phyloP scores from a whole-genome alignment of 495 filamentous ascomycete genomes.

The Daldinia concentrica region DNA sequence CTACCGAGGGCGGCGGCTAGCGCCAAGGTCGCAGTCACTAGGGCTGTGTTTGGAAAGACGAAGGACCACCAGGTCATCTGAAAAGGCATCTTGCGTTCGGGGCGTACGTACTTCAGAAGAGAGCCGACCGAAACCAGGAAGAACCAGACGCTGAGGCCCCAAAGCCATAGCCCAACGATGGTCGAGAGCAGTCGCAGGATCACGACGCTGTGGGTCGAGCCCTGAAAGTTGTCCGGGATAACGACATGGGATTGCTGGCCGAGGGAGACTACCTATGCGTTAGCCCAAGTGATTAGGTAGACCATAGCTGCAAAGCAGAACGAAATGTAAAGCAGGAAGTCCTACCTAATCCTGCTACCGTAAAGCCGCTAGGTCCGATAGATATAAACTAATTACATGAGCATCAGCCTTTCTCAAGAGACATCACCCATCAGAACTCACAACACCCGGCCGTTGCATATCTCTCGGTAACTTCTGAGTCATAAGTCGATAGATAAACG shows the following conservation, averaged over 20 bases:
- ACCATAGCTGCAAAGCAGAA: not conserved
- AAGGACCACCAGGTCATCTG: slow-evolving; percentile 92
- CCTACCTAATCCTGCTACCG: slow-evolving; percentile 69
- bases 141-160: slow-evolving; percentile 87
- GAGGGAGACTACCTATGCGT: slow-evolving; percentile 48
- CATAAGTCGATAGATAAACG: slow-evolving; percentile 90
- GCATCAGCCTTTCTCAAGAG: not conserved
- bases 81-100: slow-evolving; percentile 69
- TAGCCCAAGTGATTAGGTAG: not conserved
- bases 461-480: slow-evolving; percentile 87
- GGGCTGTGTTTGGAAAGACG: slow-evolving; percentile 84
- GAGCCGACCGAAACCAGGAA: slow-evolving; percentile 82
- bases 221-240: slow-evolving; percentile 53
- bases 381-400: slow-evolving; percentile 67
- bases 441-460: slow-evolving; percentile 78
- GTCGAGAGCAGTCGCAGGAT: slow-evolving; percentile 54
- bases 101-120: slow-evolving; percentile 74
- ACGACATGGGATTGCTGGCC: slow-evolving; percentile 52
- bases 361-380: slow-evolving; percentile 83
- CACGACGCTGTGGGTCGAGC: slow-evolving; percentile 48
- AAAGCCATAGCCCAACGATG: slow-evolving; percentile 76
- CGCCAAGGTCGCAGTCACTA: slow-evolving; percentile 77
- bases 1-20: slow-evolving; percentile 72
- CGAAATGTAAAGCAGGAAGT: not conserved
- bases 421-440: slow-evolving; percentile 24